These are phyloP conservation scores for Citrus sp. DNA, from an alignment of 345 rosid species.

Conservation along the genomic window DNA sequence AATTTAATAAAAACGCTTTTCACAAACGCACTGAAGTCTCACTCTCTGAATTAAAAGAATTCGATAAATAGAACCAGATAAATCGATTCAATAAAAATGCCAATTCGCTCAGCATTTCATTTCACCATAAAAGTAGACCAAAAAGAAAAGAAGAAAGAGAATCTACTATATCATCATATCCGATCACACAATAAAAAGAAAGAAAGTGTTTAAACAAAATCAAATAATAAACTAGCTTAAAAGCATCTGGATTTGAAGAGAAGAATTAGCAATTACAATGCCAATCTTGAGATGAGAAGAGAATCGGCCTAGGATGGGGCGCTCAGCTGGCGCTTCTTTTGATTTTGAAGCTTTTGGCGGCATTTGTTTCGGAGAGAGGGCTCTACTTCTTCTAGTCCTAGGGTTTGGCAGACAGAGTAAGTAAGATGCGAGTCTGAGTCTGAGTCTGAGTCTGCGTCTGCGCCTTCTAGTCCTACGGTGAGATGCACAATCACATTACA, in stretches of 20 bases:
- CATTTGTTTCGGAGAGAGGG: conserved; percentile 30
- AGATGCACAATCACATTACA: neutral
- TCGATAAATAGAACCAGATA: neutral
- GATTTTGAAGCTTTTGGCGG: conserved; percentile 91
- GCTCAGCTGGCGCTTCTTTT: conserved; percentile 86
- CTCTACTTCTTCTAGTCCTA: neutral
- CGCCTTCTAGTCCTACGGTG: neutral
- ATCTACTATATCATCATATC: neutral
- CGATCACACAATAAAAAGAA: neutral
- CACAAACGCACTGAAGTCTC: neutral
- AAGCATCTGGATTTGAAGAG: neutral
- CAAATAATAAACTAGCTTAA: neutral
- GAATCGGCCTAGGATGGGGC: conserved; percentile 95
- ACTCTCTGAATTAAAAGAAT: neutral
- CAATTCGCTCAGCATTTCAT: neutral
- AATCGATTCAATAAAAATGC: neutral
- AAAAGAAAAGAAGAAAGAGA: neutral
- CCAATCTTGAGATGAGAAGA: conserved; percentile 99
- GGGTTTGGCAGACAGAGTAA: neutral
- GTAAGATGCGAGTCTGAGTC: neutral
- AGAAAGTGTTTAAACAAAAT: neutral
- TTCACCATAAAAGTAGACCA: neutral
- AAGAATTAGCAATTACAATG: conserved; percentile 45
- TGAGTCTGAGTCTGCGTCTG: rapidly evolving
- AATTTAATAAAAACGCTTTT: no score